phyloP scores from a whole-genome alignment of 2,329 filamentous ascomycete species.

The Paramyrothecium roridum region DNA sequence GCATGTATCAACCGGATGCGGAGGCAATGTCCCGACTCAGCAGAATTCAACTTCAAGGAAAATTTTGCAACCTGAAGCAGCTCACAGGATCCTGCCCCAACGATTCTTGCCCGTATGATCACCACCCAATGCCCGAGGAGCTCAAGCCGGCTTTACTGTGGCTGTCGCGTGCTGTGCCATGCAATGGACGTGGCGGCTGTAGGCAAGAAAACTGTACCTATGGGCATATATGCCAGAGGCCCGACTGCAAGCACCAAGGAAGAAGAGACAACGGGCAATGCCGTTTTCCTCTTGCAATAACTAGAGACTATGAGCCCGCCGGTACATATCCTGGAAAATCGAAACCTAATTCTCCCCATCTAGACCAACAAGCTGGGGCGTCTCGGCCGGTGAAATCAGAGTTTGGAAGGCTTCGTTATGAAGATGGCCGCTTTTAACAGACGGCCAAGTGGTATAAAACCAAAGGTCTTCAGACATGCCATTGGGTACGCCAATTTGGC shows the following conservation, averaged over 20 bases:
- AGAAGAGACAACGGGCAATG: constrained; percentile 4
- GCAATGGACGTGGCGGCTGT: constrained; percentile 10
- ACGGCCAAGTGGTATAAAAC: too few relatives aligned
- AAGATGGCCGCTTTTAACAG: too few relatives aligned
- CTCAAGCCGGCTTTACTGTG: constrained; percentile 11
- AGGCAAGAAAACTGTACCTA: constrained; percentile 10
- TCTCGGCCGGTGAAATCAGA: too few relatives aligned
- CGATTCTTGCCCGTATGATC: constrained; percentile 13
- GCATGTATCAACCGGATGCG: constrained; percentile 5
- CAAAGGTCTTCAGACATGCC: too few relatives aligned
- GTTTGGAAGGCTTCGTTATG: too few relatives aligned
- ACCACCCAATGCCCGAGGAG: constrained; percentile 10
- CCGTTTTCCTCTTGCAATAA: too few relatives aligned
- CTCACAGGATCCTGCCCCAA: constrained; percentile 11
- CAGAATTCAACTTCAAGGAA: constrained; percentile 7
- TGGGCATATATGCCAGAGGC: constrained; percentile 16
- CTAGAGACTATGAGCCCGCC: too few relatives aligned
- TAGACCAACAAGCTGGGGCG: too few relatives aligned
- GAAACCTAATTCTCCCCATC: too few relatives aligned
- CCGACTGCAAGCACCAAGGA: constrained; percentile 13
- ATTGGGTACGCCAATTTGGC: too few relatives aligned
- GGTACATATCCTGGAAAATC: too few relatives aligned
- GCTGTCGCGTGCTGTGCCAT: constrained; percentile 13
- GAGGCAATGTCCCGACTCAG: constrained; percentile 11
- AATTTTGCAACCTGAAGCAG: constrained; percentile 16